Base-by-base conservation (phyloP, 805 yeast genomes). In the Danielia reshetovae region DNA sequence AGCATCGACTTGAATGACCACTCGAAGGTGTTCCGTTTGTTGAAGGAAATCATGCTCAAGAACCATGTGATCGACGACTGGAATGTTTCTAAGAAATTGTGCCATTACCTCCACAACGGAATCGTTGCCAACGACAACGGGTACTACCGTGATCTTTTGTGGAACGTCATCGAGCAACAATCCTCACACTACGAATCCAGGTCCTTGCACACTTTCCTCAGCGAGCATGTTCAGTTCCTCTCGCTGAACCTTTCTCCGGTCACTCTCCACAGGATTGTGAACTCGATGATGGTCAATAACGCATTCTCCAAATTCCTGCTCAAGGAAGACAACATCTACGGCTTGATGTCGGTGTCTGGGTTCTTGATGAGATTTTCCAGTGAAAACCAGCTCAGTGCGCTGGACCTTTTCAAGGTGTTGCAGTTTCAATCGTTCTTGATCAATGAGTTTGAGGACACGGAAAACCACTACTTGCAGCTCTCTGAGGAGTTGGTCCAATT, bases 361-460 rank as follows among this genome's bases (percentile, higher is more conserved):
- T 42, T 30, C 24, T 43, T 63, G 26, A 43, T 52, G 40, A 19
- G 22, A 34, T 38, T 2, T 51, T 44, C 35, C 38, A 38, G 16
- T 34, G 10, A 7, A n/a, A 14, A 36, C 11, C 38, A 32, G 2
- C 34, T 37, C 4, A 42, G 39, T 16, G 26, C 1, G n/a, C 32
- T 8, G 26, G 14, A 5, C 32, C 39, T 39, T 1, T 41, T 48
- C 24, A 56, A 54, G 37, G 39, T 59, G 18, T 39, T 57, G 28
- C 49, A 59, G 9, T 55, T 51, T 30, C 60, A 62, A 34, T 47
- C 68, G 7, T 38, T 42, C 18, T 38, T 67, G 34, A 45, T 62
- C 15, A 56, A 59, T 34, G 58, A 62, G 40, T 58, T 66, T 29
- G 70, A 67, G 35, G 65, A 63, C 32, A 49, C 67, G 7, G 68